Percentiles rank a stretch among this genome's conserved stretches.
Evolutionary conservation across 2,329 filamentous ascomycete species (phyloP).

Genomic region (Calonectria naviculata): DNA sequence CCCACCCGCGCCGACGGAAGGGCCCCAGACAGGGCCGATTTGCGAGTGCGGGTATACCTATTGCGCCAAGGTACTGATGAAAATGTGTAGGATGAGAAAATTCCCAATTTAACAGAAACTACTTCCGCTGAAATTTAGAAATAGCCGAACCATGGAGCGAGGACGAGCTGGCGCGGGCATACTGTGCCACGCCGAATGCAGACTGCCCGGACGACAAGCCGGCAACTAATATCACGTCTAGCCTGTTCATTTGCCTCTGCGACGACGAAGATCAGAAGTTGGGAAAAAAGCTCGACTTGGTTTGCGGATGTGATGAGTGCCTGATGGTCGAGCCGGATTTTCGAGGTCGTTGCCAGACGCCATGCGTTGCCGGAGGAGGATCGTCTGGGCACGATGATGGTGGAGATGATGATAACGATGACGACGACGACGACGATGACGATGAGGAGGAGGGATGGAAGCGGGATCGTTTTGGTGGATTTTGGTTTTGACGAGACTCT

Average conservation of each 20-base stretch:
- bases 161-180: conserved; percentile 46
- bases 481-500: conserved; percentile 11
- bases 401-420: not conserved
- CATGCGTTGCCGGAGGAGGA: conserved; percentile 42
- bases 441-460: not conserved
- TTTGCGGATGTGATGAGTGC: conserved; percentile 53
- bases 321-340: conserved; percentile 52
- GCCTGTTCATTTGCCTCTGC: conserved; percentile 54
- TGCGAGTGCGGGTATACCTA: conserved; percentile 57
- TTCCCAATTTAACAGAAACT: not conserved
- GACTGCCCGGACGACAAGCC: conserved; percentile 46
- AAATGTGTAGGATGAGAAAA: conserved; percentile 44
- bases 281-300: conserved; percentile 49
- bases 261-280: conserved; percentile 44
- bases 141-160: conserved; percentile 48
- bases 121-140: not conserved
- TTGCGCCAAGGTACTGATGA: conserved; percentile 51
- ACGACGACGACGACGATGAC: not conserved
- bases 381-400: not conserved
- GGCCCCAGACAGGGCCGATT: conserved; percentile 44
- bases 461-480: not conserved
- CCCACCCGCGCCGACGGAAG: conserved; percentile 32
- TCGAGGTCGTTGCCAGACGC: conserved; percentile 51
- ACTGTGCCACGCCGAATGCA: conserved; percentile 51
- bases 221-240: conserved; percentile 42